A percentile compares a stretch with the other conserved stretches of the same genome.
Conservation (phyloP, 2,329 filamentous ascomycete species). For the Aspergillus candidus region DNA sequence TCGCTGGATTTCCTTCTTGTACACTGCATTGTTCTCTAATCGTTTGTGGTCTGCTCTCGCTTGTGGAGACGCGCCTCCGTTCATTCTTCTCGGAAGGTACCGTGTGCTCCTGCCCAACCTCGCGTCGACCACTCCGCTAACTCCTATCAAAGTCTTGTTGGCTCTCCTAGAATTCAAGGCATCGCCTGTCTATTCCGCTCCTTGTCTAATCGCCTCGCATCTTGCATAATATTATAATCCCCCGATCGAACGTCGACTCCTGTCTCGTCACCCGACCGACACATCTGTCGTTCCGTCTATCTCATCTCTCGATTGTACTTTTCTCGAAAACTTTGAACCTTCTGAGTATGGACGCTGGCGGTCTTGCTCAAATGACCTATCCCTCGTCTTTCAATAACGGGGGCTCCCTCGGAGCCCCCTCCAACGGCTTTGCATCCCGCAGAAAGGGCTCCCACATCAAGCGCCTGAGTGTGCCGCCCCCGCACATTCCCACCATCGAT, state of each 20-base stretch:
- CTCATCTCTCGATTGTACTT: conserved; percentile 10
- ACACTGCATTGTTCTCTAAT: conserved; percentile 9
- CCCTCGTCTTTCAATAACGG: conserved; percentile 65
- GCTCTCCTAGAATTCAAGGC: too few species aligned
- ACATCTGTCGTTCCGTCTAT: conserved; percentile 6
- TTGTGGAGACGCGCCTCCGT: too few species aligned
- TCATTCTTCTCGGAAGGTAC: too few species aligned
- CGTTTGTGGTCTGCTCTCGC: background rate
- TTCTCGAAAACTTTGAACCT: conserved; percentile 20
- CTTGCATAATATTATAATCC: too few species aligned
- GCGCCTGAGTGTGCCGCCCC: conserved; percentile 71
- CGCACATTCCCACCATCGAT: conserved; percentile 63
- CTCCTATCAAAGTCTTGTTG: too few species aligned
- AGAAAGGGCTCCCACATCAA: conserved; percentile 82
- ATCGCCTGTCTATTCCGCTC: too few species aligned
- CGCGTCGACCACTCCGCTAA: too few species aligned
- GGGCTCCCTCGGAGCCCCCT: conserved; percentile 65
- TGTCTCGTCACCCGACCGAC: too few species aligned
- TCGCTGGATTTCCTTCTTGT: conserved; percentile 3
- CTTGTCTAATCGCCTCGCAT: too few species aligned
- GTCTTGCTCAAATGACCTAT: conserved; percentile 99
- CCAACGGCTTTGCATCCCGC: conserved; percentile 77
- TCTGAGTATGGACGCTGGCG: conserved; percentile 77
- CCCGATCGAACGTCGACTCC: too few species aligned
- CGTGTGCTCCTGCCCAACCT: too few species aligned